Evolutionary conservation across 257 asterid species (phyloP).

Genomic region (Anisodus acutangulus): DNA sequence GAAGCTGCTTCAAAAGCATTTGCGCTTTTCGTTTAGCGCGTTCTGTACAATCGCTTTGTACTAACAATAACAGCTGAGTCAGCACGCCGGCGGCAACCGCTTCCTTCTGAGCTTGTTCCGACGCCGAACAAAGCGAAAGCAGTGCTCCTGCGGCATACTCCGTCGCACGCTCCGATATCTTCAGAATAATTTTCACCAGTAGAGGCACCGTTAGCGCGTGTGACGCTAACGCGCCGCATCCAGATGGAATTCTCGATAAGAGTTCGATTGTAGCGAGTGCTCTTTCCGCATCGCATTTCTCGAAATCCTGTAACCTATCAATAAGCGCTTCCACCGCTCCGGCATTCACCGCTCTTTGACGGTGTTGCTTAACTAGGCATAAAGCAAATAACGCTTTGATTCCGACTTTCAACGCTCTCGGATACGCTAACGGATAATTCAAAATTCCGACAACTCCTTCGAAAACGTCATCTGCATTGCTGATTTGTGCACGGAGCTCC

Average conservation of each 20-base stretch:
- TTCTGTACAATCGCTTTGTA: constrained; percentile 97
- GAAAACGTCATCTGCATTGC: constrained; percentile 69
- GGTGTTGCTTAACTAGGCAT: constrained; percentile 83
- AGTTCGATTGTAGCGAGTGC: constrained; percentile 96
- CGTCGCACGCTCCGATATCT: constrained; percentile 88
- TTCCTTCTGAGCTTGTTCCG: constrained; percentile 64
- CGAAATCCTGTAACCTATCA: constrained; percentile 67
- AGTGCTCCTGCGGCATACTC: constrained; percentile 97
- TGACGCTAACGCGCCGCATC: constrained; percentile 69
- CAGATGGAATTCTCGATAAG: constrained; percentile 76
- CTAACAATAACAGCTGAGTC: constrained; percentile 77
- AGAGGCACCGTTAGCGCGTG: constrained; percentile 88
- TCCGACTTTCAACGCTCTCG: constrained; percentile 80
- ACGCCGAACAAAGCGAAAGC: constrained; percentile 74
- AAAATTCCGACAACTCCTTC: constrained; percentile 74
- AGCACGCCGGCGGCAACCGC: constrained; percentile 83
- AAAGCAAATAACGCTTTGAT: constrained; percentile 83
- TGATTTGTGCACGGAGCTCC: constrained; percentile 73
- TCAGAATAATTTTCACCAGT: constrained; percentile 71
- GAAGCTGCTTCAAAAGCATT: constrained; percentile 77
- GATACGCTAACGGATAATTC: constrained; percentile 62
- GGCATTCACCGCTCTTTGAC: constrained; percentile 76
- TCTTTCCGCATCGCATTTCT: constrained; percentile 90
- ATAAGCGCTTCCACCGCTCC: constrained; percentile 81
- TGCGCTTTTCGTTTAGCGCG: constrained; percentile 96